Percentiles rank a stretch among this genome's conserved stretches.
Evolutionary conservation across 1,284 basidiomycete genomes (phyloP).

Genomic region (Puccinia horiana): DNA sequence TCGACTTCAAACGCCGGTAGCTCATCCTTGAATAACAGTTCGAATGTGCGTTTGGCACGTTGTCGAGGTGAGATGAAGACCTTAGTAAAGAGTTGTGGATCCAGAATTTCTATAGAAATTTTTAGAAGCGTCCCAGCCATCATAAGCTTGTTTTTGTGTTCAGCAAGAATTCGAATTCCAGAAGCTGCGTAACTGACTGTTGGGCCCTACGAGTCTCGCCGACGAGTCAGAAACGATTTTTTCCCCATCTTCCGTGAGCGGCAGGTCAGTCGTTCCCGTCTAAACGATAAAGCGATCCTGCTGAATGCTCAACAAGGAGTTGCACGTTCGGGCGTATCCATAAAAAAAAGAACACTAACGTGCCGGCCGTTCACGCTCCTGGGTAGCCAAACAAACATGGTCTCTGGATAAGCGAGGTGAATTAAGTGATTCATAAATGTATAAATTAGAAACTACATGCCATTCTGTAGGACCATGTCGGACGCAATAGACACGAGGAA

Average conservation of each 20-base stretch:
- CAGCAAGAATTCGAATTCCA: background rate
- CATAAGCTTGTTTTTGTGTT: constrained; percentile 49
- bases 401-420: background rate
- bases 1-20: constrained; percentile 47
- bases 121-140: background rate
- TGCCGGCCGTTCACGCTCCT: constrained; percentile 45
- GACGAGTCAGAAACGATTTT: constrained; percentile 71
- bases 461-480: constrained; percentile 45
- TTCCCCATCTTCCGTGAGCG: constrained; percentile 78
- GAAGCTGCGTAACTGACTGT: constrained; percentile 65
- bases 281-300: constrained; percentile 56
- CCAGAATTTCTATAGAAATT: constrained; percentile 68
- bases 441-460: background rate
- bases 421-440: background rate
- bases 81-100: constrained; percentile 75
- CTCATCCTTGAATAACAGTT: constrained; percentile 67
- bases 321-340: background rate
- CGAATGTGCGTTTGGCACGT: constrained; percentile 80
- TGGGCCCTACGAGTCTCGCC: constrained; percentile 70
- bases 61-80: constrained; percentile 79
- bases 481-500: constrained; percentile 36
- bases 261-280: constrained; percentile 85
- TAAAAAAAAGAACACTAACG: constrained; percentile 7
- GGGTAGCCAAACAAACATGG: background rate
- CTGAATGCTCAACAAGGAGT: background rate